Conservation (phyloP, 192 early-diverging fungal genomes). For the Coemansia sp. region DNA sequence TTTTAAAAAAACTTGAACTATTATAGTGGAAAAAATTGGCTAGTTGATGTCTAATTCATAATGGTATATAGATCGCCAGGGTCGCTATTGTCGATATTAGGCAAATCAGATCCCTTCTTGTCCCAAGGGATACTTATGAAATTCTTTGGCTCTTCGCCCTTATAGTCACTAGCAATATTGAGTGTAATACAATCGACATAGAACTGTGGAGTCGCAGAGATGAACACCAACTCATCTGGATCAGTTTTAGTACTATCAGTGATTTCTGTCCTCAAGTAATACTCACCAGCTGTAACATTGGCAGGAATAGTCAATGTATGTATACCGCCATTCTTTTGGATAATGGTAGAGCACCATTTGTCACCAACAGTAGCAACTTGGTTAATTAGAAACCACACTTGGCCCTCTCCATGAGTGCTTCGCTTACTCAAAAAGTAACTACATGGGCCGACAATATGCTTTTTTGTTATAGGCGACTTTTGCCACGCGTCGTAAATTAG, state of each 20-base stretch:
- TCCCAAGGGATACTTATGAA: background rate
- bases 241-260: background rate
- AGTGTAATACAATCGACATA: conserved; percentile 11
- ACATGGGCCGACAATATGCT: background rate
- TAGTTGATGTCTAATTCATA: background rate
- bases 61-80: background rate
- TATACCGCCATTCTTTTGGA: conserved; percentile 9
- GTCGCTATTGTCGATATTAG: background rate
- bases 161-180: background rate
- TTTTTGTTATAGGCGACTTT: conserved; percentile 8
- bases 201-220: background rate
- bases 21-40: background rate
- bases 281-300: background rate
- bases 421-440: background rate
- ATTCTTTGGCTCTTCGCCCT: background rate
- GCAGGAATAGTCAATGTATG: background rate
- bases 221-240: background rate
- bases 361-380: background rate
- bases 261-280: conserved; percentile 6
- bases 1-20: background rate
- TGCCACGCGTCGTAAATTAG: conserved; percentile 2
- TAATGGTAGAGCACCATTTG: conserved; percentile 4
- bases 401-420: background rate
- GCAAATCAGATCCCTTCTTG: background rate
- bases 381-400: conserved; percentile 7